Percentiles rank a stretch among this genome's conserved stretches.
Conservation (phyloP, 2,329 filamentous ascomycete genomes). For the Epicoccum sorghinum region DNA sequence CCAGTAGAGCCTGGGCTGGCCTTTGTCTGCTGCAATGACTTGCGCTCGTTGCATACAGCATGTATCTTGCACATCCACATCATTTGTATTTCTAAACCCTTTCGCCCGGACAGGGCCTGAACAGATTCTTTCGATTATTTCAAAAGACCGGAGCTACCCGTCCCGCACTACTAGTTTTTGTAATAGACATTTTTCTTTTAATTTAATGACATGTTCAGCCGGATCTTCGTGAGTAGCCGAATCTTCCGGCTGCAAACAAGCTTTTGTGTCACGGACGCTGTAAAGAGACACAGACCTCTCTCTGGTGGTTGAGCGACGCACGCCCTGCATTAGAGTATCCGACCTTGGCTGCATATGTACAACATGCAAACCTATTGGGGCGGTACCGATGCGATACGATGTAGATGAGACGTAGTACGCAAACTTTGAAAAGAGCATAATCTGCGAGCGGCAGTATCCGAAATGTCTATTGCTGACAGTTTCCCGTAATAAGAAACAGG, state of each 20-base stretch:
- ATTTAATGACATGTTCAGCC: not conserved
- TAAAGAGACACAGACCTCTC: slow-evolving; percentile 5
- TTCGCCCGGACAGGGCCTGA: slow-evolving; percentile 1
- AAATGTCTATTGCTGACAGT: too few species aligned
- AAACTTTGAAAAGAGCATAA: slow-evolving; percentile 5
- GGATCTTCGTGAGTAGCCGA: too few species aligned
- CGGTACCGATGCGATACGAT: slow-evolving; percentile 14
- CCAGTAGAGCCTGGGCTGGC: slow-evolving; percentile 11
- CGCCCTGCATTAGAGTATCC: slow-evolving; percentile 6
- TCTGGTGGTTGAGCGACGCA: slow-evolving; percentile 5
- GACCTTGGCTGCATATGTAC: slow-evolving; percentile 15
- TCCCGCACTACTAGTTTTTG: slow-evolving; percentile 12
- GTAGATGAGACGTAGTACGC: slow-evolving; percentile 4
- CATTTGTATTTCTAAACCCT: slow-evolving; percentile 10
- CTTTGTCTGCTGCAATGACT: slow-evolving; percentile 2
- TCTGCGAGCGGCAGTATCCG: not conserved
- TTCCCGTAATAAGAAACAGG: not conserved
- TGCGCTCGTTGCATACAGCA: slow-evolving; percentile 17
- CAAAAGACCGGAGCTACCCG: slow-evolving; percentile 1
- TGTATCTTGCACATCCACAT: slow-evolving; percentile 11
- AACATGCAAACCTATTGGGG: slow-evolving; percentile 6
- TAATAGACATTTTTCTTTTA: slow-evolving; percentile 10
- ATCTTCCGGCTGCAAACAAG: not conserved
- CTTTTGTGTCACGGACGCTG: slow-evolving; percentile 7
- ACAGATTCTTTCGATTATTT: not conserved